Base-by-base conservation (phyloP, 306 rosid species). In the Hippophae gyantsensis region DNA sequence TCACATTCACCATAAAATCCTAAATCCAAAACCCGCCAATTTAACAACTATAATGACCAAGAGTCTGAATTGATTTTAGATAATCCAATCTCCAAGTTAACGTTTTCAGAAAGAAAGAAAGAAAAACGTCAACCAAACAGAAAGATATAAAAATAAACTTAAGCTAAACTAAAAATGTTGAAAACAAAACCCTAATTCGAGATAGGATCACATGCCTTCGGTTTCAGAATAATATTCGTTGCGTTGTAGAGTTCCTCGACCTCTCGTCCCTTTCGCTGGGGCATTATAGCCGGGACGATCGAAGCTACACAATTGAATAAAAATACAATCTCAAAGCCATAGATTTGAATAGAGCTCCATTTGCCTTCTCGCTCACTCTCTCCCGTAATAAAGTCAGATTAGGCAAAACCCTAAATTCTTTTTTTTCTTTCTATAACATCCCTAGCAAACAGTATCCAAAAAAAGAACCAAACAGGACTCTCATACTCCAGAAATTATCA, bases 141-240 rank as follows among this genome's bases (percentile, higher is more conserved):
- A 9, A 56, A 47, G 67, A 49, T 11, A 42, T 50, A 66, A 57
- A 42, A 52, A 75, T 48, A 6, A 58, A 43, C 53, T 40, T 12
- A 49, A 23, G 5, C 42, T 12, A 47, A 76, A 54, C 38, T 25
- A 49, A 3, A 6, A 66, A 64, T 8, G 26, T 23, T 54, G 11
- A 60, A 66, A 61, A 66, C 46, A 11, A 65, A 72, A 82, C 75
- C 75, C 79, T 79, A 66, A 79, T 71, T 63, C 41, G 58, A 11
- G 25, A 64, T 69, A 63, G 67, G 56, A 76, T 77, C 63, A 69
- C 85, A 61, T 76, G 81, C 84, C 89, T 84, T 65, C 53, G 62
- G 69, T 61, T 82, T 60, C 51, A 18, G 66, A 77, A 72, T 56
- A 63, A 63, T 52, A 50, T 14, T 27, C 56, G 67, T 70, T n/a